A percentile compares a stretch with the other conserved stretches of the same genome.
Evolutionary conservation across 1,284 basidiomycete genomes (phyloP).

Genomic region (Naganishia albida): DNA sequence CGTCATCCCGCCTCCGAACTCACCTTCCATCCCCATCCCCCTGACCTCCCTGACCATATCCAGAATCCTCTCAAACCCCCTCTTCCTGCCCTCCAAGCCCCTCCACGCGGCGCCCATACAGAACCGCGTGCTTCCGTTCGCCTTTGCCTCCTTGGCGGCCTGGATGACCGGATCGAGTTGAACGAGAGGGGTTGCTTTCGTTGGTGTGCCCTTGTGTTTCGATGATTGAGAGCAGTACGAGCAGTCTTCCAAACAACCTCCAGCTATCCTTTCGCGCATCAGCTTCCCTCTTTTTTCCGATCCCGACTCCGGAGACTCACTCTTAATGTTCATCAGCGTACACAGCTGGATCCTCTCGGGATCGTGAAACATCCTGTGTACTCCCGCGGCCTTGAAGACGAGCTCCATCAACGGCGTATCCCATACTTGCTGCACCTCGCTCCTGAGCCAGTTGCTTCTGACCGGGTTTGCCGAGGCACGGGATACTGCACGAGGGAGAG

Average conservation of each 20-base stretch:
- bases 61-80: conserved; percentile 91
- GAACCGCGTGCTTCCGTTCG: conserved; percentile 93
- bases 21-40: conserved; percentile 81
- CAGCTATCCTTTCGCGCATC: conserved; percentile 61
- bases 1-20: conserved; percentile 31
- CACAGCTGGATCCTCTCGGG: conserved; percentile 90
- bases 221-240: conserved; percentile 98
- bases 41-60: conserved; percentile 84
- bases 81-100: conserved; percentile 88
- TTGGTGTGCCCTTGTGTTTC: conserved; percentile 76
- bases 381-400: conserved; percentile 75
- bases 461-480: conserved; percentile 38
- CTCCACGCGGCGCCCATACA: conserved; percentile 99
- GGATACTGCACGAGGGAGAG: conserved; percentile 3
- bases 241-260: conserved; percentile 95
- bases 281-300: not conserved
- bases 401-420: conserved; percentile 76
- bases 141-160: conserved; percentile 89
- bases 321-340: conserved; percentile 99
- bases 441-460: conserved; percentile 52
- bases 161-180: conserved; percentile 88
- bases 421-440: conserved; percentile 56
- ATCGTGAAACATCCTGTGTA: conserved; percentile 86
- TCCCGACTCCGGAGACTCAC: conserved; percentile 58
- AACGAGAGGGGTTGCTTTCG: conserved; percentile 84